These are phyloP conservation scores for Penicillium digitatum DNA, from an alignment of 2,329 filamentous ascomycete species.

Conservation along the genomic window DNA sequence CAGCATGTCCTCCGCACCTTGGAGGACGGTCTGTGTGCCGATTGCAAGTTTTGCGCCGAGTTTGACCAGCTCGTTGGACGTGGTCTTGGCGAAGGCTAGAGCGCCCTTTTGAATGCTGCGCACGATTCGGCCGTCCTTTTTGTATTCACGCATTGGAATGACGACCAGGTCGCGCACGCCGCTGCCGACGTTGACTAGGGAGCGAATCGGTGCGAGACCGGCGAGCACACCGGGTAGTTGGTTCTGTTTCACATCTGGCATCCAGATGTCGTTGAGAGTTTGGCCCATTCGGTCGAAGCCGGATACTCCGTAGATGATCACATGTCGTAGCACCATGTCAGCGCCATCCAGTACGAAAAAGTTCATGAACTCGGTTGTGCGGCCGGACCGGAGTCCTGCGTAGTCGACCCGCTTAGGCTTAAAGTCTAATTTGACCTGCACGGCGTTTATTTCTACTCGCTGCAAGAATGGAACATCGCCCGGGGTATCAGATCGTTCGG, in stretches of 20 bases:
- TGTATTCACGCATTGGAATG: conserved; percentile 86
- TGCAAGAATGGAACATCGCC: conserved; percentile 83
- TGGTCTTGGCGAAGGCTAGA: conserved; percentile 83
- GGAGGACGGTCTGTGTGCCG: conserved; percentile 87
- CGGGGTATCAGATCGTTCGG: conserved; percentile 51
- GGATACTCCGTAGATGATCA: conserved; percentile 85
- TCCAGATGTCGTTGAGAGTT: conserved; percentile 94
- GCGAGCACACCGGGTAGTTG: conserved; percentile 86
- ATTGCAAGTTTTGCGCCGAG: conserved; percentile 91
- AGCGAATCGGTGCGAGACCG: conserved; percentile 83
- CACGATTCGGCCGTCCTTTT: conserved; percentile 87
- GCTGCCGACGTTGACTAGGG: conserved; percentile 83
- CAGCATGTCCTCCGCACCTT: conserved; percentile 80
- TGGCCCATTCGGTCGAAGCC: conserved; percentile 88
- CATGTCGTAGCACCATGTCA: conserved; percentile 78
- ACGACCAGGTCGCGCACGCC: conserved; percentile 83
- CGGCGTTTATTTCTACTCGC: conserved; percentile 76
- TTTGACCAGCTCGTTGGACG: conserved; percentile 89
- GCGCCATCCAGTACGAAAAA: conserved; percentile 89
- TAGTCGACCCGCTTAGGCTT: conserved; percentile 99
- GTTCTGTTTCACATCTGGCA: conserved; percentile 82
- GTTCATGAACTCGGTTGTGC: conserved; percentile 98
- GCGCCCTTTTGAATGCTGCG: conserved; percentile 90
- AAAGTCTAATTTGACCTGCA: conserved; percentile 86
- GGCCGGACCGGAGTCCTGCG: conserved; percentile 81